Base-by-base conservation (phyloP, 2,329 filamentous ascomycete genomes). In the Ascochyta rabiei region DNA sequence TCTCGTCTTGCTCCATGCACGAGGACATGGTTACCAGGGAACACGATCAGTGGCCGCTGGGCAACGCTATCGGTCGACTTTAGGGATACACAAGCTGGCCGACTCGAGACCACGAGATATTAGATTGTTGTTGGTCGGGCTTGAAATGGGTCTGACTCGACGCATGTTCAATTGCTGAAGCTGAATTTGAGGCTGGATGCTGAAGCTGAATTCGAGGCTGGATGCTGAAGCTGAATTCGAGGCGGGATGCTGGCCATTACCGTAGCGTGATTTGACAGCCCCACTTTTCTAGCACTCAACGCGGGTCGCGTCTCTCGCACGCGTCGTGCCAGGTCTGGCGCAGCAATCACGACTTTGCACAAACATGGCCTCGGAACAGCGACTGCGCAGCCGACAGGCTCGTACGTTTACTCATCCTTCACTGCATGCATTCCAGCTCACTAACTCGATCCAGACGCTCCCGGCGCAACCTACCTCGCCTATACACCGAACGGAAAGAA, bases 401-500 rank as follows among this genome's bases (percentile, higher is more conserved):
- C 71, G 71, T 74, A 57, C 51, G 71, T 64, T 4, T 38, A 13
- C 1, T 2, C 3, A 24, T 2, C 4, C 1, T 12, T 3, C 35
- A 65, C 63, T 38, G 18, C 54, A 28, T 24, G 33, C 7, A n/a
- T 26, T 21, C 15, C 21, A 26, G 3, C 10, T 10, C n/a, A 42
- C 38, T 57, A 18, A 57, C 24, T 33, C 15, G 23, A 23, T 13
- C 34, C 52, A 87, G 86, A 99, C 76, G 93, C 91, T 2, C 88
- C 90, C 48, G 96, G 96, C 60, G 86, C 87, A 53, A 98, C 96
- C 2, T 92, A 87, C 66, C 87, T 96, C 63, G 85, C 89, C 60
- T 98, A 98, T 77, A 97, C 93, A 0, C 90, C 91, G 6, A 88
- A 96, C 74, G 95, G 96, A 59, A 84, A 84, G 64, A 90, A 89